Conservation (phyloP, 2,329 filamentous ascomycete species). For the Nemania sp. region DNA sequence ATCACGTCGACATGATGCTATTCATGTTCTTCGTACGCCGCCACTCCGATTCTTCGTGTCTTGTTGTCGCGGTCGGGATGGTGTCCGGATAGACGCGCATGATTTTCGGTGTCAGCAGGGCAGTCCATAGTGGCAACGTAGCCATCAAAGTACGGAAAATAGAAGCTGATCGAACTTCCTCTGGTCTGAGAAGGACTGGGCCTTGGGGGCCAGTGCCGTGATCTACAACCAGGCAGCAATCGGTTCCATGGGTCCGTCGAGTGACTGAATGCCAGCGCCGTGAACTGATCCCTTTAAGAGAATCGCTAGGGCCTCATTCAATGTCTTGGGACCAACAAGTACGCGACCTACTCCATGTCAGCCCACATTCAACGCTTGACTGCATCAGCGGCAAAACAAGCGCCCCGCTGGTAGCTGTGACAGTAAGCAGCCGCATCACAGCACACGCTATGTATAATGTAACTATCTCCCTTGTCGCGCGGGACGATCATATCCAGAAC, state of each 20-base stretch:
- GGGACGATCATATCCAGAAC: constrained; percentile 8
- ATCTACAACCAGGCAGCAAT: constrained; percentile 42
- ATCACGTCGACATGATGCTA: constrained; percentile 42
- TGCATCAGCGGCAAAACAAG: constrained; percentile 6
- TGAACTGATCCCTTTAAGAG: constrained; percentile 44
- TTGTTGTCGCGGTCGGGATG: constrained; percentile 51
- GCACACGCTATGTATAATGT: too few relatives aligned
- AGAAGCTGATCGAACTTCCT: constrained; percentile 45
- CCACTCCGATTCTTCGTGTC: constrained; percentile 46
- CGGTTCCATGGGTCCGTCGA: constrained; percentile 44
- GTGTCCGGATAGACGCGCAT: constrained; percentile 55
- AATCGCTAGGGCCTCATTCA: constrained; percentile 45
- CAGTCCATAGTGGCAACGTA: constrained; percentile 48
- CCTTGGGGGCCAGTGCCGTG: constrained; percentile 41
- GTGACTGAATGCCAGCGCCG: constrained; percentile 43
- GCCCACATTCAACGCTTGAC: constrained; percentile 10
- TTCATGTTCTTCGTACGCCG: constrained; percentile 42
- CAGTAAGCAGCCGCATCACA: constrained; percentile 11
- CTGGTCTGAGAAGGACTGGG: constrained; percentile 38
- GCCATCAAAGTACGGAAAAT: constrained; percentile 42
- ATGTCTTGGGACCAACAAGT: constrained; percentile 46
- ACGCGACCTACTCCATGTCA: constrained; percentile 39
- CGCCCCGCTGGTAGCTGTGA: background rate
- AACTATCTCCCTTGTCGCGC: constrained; percentile 6
- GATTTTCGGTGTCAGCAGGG: constrained; percentile 50